Evolutionary conservation across 2,329 filamentous ascomycete species (phyloP), one percentile per base, ranked within the genome.

Genomic region (Penicillium thymicola): DNA sequence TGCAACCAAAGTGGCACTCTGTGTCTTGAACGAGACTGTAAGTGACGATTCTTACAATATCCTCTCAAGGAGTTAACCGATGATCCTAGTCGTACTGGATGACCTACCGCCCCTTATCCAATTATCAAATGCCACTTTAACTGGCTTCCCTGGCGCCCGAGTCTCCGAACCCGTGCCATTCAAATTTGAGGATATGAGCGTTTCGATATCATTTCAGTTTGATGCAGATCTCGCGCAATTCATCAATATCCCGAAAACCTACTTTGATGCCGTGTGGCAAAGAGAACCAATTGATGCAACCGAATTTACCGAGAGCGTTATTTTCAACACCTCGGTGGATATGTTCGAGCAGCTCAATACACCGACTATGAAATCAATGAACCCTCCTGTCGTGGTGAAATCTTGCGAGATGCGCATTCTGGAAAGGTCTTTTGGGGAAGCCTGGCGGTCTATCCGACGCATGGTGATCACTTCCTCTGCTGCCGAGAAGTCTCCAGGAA

Each of bases 1-100:
- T 71, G 69, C 48, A 72, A 72, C 25, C 70, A 72, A 54, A 70
- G 65, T 45, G 69, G 70, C 9, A 65, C 65, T 10, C 56, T 72
- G 28, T 67, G 62, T 48, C 43, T 72, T 5, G 67, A 70, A 32
- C 49, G 70, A 45, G 63, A 71, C 44, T 66, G 67, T 70, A 55
- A 63, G 67, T 60, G 16, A 25, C 8, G 8, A 21, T 32, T 30
- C 34, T 9, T 11, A 5, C 0, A n/a, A 10, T 25, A 32, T 21
- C 3, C 11, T 25, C 42, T 50, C 11, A 18, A 4, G 2, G 34
- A 36, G 3, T 18, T 47, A 16, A 47, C 43, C 36, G 5, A 43
- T 45, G 13, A 18, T n/a, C 3, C 6, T 23, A 70, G 68, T 69
- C 34, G 32, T 54, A 8, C 58, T 54, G 7, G 60, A 64, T 3